Conservation (phyloP, 208 protist species). For the Phytomonas sp. region DNA sequence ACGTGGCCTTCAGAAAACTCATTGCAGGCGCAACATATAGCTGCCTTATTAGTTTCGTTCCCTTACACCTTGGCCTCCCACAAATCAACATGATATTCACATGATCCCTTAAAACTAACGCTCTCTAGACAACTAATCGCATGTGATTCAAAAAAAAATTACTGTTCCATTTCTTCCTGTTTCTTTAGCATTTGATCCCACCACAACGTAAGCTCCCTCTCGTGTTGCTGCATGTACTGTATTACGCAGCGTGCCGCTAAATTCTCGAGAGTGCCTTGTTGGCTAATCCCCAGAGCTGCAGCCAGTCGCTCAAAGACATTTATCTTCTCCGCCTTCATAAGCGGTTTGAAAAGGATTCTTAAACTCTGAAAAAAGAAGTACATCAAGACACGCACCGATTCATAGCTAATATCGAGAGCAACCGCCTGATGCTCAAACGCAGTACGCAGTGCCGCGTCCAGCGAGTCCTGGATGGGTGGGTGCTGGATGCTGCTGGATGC, state of each 20-base stretch:
- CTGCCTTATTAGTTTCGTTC: neutral
- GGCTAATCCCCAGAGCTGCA: slow-evolving; percentile 50
- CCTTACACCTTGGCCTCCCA: no score
- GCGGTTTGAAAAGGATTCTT: slow-evolving; percentile 61
- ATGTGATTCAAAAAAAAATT: no score
- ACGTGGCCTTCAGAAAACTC: neutral
- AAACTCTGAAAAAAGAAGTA: slow-evolving; percentile 75
- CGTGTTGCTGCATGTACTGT: slow-evolving; percentile 55
- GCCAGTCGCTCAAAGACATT: slow-evolving; percentile 69
- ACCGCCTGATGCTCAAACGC: slow-evolving; percentile 64
- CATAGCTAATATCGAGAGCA: slow-evolving; percentile 60
- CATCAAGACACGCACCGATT: slow-evolving; percentile 60
- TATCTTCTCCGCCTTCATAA: slow-evolving; percentile 46
- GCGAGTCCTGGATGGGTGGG: slow-evolving; percentile 5
- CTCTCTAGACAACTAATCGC: neutral
- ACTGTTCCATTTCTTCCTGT: no score
- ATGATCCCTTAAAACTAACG: neutral
- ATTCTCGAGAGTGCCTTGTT: slow-evolving; percentile 50
- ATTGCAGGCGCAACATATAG: neutral
- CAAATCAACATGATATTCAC: neutral
- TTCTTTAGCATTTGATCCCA: no score
- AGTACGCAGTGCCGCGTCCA: slow-evolving; percentile 40
- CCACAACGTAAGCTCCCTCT: slow-evolving; percentile 7
- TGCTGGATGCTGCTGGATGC: no score
- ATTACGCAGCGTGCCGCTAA: slow-evolving; percentile 67